Base-by-base conservation (phyloP, 192 early-diverging fungal species). In the Phlyctochytrium planicorne region DNA sequence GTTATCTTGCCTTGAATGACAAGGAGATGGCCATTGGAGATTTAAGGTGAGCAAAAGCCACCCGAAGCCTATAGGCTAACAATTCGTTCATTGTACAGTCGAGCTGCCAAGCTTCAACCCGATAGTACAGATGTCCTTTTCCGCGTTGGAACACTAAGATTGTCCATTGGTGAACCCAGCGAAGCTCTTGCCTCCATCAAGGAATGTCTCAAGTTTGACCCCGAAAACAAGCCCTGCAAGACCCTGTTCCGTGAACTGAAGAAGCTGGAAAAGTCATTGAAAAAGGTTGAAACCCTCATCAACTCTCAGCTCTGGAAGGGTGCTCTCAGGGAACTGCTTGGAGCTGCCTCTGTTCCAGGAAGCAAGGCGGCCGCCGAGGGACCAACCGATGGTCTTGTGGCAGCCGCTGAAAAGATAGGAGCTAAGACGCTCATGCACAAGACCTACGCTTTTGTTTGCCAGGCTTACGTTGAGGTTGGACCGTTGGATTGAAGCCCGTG, bases 221-320 rank as follows among this genome's bases (percentile, higher is more conserved):
- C 93, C 0, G 96, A 98, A 52, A 87, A 98, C 75, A 93, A 92
- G 73, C 34, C 75, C 31, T 98, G 96, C 84, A 95, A 94, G 75
- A 77, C 69, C 3, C 67, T 87, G 3, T 94, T 93, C 71, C 74
- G 82, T 29, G 77, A 73, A 56, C 65, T 95, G 34, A 94, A 93
- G 62, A 84, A 85, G 55, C 70, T 92, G 30, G 88, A 93, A 34
- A 92, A 94, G 72, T 79, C 77, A 31, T 65, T 95, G 20, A 73
- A 74, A 23, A 87, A 77, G 66, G 77, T 93, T 23, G 81, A 87
- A 24, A 69, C 61, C 0, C 80, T 87, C 60, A 63, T 84, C 16
- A 73, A 75, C 34, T 79, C 82, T 56, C 69, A 79, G 30, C 87
- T 87, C 68, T 94, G 84, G 79, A 67, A 68, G 6, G 74, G 75